Percentiles rank a stretch among this genome's conserved stretches.
These are phyloP conservation scores for Coriolopsis trogii DNA, from an alignment of 1,284 basidiomycete species.

Conservation along the genomic window DNA sequence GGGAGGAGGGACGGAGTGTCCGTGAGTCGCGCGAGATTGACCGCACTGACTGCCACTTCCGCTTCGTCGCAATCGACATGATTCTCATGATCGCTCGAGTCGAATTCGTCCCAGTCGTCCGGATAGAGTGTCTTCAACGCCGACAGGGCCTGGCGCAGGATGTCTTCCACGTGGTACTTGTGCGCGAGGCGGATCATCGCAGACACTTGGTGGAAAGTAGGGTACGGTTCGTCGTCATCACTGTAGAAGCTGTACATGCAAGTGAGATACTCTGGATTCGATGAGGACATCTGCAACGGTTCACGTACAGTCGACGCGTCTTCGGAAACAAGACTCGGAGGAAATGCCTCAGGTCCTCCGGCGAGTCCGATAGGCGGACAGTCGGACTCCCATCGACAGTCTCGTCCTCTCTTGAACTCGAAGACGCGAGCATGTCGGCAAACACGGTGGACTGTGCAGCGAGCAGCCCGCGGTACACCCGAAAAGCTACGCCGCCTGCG, in stretches of 20 bases:
- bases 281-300: not conserved
- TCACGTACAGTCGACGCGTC: not conserved
- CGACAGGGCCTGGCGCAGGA: not conserved
- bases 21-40: constrained; percentile 9
- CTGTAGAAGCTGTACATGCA: not conserved
- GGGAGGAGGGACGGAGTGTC: constrained; percentile 4
- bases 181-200: constrained; percentile 4
- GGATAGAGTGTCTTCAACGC: not conserved
- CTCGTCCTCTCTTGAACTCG: constrained; percentile 1
- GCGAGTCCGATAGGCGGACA: constrained; percentile 4
- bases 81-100: too few relatives aligned
- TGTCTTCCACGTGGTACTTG: not conserved
- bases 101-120: too few relatives aligned
- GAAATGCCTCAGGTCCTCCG: not conserved
- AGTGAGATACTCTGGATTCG: not conserved
- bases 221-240: not conserved
- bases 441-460: constrained; percentile 4
- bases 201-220: not conserved
- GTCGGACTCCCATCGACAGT: constrained; percentile 1
- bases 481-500: constrained; percentile 53
- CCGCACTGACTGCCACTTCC: too few relatives aligned
- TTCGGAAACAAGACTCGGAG: not conserved
- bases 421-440: constrained; percentile 3
- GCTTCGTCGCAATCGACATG: too few relatives aligned
- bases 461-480: constrained; percentile 60